A percentile compares a stretch with the other conserved stretches of the same genome.
Conservation (phyloP, 495 filamentous ascomycete species). For the Glonium stellatum region DNA sequence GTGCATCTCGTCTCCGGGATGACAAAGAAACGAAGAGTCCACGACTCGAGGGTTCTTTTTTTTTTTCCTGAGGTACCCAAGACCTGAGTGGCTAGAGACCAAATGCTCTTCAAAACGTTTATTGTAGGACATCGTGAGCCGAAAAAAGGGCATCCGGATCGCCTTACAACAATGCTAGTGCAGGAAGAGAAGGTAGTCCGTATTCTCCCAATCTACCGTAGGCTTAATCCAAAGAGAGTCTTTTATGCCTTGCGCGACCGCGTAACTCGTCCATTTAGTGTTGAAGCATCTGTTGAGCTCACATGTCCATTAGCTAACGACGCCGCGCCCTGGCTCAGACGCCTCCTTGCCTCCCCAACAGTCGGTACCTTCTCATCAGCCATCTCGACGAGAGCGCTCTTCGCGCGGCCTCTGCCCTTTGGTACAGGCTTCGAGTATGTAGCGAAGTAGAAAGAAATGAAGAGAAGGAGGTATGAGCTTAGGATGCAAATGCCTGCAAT, state of each 20-base stretch:
- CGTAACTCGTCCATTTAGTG: conserved; percentile 10
- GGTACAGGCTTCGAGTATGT: conserved; percentile 76
- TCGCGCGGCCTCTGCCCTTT: conserved; percentile 36
- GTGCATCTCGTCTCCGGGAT: background rate
- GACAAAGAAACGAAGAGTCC: too few relatives aligned
- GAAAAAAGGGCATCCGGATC: too few relatives aligned
- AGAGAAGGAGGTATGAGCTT: conserved; percentile 89
- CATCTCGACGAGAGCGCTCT: conserved; percentile 40
- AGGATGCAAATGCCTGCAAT: conserved; percentile 88
- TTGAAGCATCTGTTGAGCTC: background rate
- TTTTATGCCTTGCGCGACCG: conserved; percentile 23
- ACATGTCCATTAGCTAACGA: conserved; percentile 11
- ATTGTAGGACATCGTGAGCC: too few relatives aligned
- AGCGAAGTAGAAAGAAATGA: conserved; percentile 97
- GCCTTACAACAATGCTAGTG: too few relatives aligned
- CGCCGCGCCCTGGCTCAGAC: conserved; percentile 27
- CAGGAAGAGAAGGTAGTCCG: background rate
- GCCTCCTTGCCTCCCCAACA: conserved; percentile 33
- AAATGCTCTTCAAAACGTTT: too few relatives aligned
- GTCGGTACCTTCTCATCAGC: conserved; percentile 42
- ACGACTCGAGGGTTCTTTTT: background rate
- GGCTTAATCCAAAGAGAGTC: background rate
- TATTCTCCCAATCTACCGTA: background rate
- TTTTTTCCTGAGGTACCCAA: background rate
- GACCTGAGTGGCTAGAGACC: too few relatives aligned